Percentiles rank a stretch among this genome's conserved stretches.
Evolutionary conservation across 495 filamentous ascomycete genomes (phyloP).

Genomic region (Penicillium alfredii): DNA sequence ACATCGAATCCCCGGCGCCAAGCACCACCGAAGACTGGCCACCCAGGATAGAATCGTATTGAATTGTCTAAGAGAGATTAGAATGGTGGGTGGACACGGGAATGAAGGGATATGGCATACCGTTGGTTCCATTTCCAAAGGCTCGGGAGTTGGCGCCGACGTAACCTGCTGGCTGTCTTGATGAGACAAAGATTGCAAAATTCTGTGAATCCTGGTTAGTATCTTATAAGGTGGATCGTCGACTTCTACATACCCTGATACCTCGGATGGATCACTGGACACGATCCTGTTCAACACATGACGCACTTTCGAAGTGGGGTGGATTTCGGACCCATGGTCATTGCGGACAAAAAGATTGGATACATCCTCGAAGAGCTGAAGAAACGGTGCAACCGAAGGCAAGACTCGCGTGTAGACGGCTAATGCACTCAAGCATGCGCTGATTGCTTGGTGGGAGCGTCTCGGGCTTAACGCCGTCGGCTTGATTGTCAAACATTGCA

Average conservation of each 20-base stretch:
- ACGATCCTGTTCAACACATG: slow-evolving; percentile 8
- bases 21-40: slow-evolving; percentile 5
- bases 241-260: slow-evolving; percentile 3
- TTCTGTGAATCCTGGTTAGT: not conserved
- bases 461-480: slow-evolving; percentile 6
- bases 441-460: slow-evolving; percentile 8
- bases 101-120: too few species aligned
- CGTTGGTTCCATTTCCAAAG: slow-evolving; percentile 3
- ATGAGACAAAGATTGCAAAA: slow-evolving; percentile 3
- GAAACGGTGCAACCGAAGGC: slow-evolving; percentile 7
- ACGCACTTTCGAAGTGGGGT: slow-evolving; percentile 1
- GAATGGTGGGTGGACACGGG: too few species aligned
- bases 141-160: not conserved
- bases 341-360: slow-evolving; percentile 7
- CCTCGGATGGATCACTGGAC: slow-evolving; percentile 10
- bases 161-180: slow-evolving; percentile 1
- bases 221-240: too few species aligned
- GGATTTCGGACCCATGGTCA: slow-evolving; percentile 1
- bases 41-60: slow-evolving; percentile 10
- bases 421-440: slow-evolving; percentile 10
- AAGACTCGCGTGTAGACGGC: slow-evolving; percentile 9
- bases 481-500: slow-evolving; percentile 8
- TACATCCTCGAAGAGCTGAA: slow-evolving; percentile 9
- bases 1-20: not conserved
- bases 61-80: too few species aligned